Evolutionary conservation across 257 asterid species (phyloP), one percentile per base, ranked within the genome.

Genomic region (Primulina tabacum): DNA sequence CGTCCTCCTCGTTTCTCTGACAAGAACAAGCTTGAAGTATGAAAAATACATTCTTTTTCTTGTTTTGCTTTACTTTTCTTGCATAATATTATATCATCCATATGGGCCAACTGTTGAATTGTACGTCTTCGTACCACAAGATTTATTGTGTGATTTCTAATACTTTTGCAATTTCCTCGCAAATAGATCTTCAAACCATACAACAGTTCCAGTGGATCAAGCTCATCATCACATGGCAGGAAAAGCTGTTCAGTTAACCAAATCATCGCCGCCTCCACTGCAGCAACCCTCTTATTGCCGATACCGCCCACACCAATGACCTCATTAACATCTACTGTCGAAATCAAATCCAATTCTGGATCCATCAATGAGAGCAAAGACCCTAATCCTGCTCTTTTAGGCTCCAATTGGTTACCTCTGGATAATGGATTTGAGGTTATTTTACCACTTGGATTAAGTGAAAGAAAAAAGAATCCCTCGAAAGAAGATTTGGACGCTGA

Each of bases 331-430:
- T 56, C 78, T 32, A 71, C 78, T 43, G 12, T 67, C 50, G 71
- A 47, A 55, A 47, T 72, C 77, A 69, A 73, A 40, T 76, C 65
- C 55, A 68, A 57, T 16, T 50, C 76, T 47, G 80, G 47, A 72
- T 32, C 64, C 57, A 56, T 53, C 67, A 21, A 65, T 38, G 47
- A 32, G 83, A 11, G 55, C 59, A 35, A 24, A 55, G 9, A 61
- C 65, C 65, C 78, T 10, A 34, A 53, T 52, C 26, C 60, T 71
- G 29, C 37, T 47, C 64, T 30, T 62, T 24, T 40, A 33, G 16
- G 58, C 63, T 67, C 77, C 40, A 76, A 86, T 33, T 90, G 96
- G 97, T 81, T 61, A 69, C 95, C 97, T 59, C 66, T 53, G 77
- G 83, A 79, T 79, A 92, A 90, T 79, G 85, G 79, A 69, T 85